phyloP scores from a whole-genome alignment of 495 filamentous ascomycete genomes.

The Hypoxylon crocopeplum region DNA sequence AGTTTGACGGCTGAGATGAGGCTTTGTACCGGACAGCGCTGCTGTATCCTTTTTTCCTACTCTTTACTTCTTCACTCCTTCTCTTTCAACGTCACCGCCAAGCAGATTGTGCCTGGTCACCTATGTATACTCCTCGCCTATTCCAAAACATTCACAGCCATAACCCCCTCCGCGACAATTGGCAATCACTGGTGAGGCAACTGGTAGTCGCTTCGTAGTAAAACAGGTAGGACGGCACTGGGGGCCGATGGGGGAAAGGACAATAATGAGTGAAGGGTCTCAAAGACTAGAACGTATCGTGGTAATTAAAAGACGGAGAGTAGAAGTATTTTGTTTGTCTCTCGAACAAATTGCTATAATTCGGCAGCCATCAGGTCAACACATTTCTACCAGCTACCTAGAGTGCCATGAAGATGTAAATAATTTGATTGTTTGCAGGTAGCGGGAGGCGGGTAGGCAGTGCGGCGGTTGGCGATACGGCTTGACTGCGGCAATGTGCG shows the following conservation, averaged over 20 bases:
- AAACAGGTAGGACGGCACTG: neutral
- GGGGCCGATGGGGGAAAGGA: constrained; percentile 3
- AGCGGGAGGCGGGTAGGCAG: constrained; percentile 2
- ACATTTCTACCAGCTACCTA: constrained; percentile 20
- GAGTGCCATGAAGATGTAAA: constrained; percentile 10
- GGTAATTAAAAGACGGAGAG: constrained; percentile 14
- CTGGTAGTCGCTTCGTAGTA: constrained; percentile 6
- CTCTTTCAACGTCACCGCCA: constrained; percentile 23
- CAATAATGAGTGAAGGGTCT: constrained; percentile 20
- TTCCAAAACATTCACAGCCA: constrained; percentile 18
- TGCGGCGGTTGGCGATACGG: constrained; percentile 34
- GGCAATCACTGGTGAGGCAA: constrained; percentile 2
- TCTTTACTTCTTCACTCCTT: constrained; percentile 27
- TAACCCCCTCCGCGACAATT: constrained; percentile 19
- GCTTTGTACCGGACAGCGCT: constrained; percentile 41
- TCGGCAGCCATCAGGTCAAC: constrained; percentile 24
- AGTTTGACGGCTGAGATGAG: constrained; percentile 15
- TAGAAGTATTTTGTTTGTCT: constrained; percentile 3
- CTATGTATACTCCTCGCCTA: constrained; percentile 17
- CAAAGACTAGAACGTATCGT: constrained; percentile 13
- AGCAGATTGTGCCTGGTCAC: constrained; percentile 15
- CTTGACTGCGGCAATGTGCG: constrained; percentile 23
- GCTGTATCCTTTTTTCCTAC: constrained; percentile 43
- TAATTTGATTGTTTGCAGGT: constrained; percentile 11
- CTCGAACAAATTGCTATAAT: constrained; percentile 5